Conservation (phyloP, 805 yeast genomes). For the Yueomyces sp. region DNA sequence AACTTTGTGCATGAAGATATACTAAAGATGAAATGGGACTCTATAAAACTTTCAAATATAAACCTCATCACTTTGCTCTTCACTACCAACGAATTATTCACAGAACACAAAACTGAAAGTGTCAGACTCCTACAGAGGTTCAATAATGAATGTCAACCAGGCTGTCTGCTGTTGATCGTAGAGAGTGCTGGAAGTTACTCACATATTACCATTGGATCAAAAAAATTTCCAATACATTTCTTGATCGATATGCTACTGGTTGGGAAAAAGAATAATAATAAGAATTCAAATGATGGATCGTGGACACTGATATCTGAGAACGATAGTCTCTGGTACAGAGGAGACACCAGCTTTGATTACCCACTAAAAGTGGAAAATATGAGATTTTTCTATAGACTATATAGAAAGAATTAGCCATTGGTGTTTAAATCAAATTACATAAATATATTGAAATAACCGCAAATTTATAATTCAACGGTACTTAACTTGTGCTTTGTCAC, state of each 20-base stretch:
- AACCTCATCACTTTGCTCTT: constrained; percentile 61
- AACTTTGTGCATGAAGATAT: constrained; percentile 27
- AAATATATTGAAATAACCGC: neutral
- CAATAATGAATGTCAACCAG: constrained; percentile 36
- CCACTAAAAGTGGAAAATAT: constrained; percentile 68
- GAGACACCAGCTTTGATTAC: constrained; percentile 39
- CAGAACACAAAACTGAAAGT: constrained; percentile 50
- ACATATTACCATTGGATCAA: constrained; percentile 61
- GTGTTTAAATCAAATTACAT: neutral
- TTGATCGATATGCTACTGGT: constrained; percentile 59
- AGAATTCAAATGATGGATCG: constrained; percentile 24
- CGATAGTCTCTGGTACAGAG: constrained; percentile 76
- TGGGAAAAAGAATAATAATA: constrained; percentile 29
- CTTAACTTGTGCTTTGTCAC: constrained; percentile 25
- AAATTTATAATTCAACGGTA: constrained; percentile 15
- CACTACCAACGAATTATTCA: constrained; percentile 78
- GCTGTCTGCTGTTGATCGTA: constrained; percentile 50
- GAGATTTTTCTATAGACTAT: constrained; percentile 74
- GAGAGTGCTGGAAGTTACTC: constrained; percentile 90
- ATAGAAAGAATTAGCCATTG: constrained; percentile 33
- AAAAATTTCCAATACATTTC: constrained; percentile 71
- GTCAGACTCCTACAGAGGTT: constrained; percentile 44
- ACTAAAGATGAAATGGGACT: constrained; percentile 16
- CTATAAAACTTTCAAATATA: constrained; percentile 10
- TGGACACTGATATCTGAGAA: constrained; percentile 57